Percentiles rank a stretch among this genome's conserved stretches.
Conservation (phyloP, 2,329 filamentous ascomycete species). For the Ophiostoma perfectum region DNA sequence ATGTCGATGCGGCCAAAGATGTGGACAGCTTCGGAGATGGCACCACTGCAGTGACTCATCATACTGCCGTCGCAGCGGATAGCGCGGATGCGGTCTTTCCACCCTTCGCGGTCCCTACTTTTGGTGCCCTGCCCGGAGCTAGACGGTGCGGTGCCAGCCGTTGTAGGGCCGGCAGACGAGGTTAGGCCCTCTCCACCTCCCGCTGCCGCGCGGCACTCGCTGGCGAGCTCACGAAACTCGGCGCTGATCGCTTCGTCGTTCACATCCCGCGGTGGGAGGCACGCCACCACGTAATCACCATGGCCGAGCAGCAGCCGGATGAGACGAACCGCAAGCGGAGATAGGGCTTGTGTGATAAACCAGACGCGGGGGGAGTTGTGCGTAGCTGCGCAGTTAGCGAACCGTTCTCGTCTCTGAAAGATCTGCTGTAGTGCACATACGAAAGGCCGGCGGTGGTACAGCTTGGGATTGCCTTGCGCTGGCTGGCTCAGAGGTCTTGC, state of each 20-base stretch:
- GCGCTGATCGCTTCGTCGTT: conserved; percentile 69
- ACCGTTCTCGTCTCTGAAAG: background rate
- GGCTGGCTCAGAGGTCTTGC: conserved; percentile 42
- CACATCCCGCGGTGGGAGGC: conserved; percentile 71
- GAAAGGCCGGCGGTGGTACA: conserved; percentile 47
- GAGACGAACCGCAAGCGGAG: conserved; percentile 76
- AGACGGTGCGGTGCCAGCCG: no score
- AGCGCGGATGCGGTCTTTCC: conserved; percentile 69
- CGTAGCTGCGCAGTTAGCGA: conserved; percentile 41
- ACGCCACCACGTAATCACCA: conserved; percentile 84
- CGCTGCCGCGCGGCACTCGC: conserved; percentile 44
- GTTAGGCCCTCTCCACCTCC: no score
- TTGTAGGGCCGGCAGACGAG: no score
- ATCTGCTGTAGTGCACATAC: conserved; percentile 30
- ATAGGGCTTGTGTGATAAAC: conserved; percentile 84
- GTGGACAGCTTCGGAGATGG: conserved; percentile 78
- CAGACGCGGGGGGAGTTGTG: conserved; percentile 78
- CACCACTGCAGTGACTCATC: conserved; percentile 71
- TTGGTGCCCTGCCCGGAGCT: no score
- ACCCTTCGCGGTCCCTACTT: conserved; percentile 58
- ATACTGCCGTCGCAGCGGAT: conserved; percentile 58
- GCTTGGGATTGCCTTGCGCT: conserved; percentile 41
- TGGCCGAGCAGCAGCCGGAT: conserved; percentile 78
- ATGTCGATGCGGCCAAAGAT: conserved; percentile 86
- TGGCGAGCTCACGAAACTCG: conserved; percentile 75